Percentiles rank a stretch among this genome's conserved stretches.
phyloP scores from a whole-genome alignment of 2,329 filamentous ascomycete genomes.

The Aspergillus arachidicola region DNA sequence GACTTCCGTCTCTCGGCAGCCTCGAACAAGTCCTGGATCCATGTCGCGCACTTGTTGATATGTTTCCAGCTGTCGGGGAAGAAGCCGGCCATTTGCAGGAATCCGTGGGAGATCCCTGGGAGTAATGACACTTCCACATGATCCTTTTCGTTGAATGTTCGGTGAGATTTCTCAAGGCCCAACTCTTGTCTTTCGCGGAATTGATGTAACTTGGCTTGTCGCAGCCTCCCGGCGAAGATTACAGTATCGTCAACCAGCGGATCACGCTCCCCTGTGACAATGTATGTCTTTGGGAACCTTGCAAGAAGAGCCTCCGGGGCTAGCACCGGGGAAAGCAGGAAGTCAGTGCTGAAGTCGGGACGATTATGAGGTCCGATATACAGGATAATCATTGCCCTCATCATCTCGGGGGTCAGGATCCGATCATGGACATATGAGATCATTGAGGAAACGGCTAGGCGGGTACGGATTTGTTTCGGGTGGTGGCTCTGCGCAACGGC shows the following conservation, averaged over 20 bases:
- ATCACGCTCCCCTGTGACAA: constrained; percentile 92
- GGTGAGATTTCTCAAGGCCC: constrained; percentile 56
- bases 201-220: constrained; percentile 70
- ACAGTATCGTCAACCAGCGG: constrained; percentile 96
- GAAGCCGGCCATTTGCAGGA: constrained; percentile 84
- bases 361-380: constrained; percentile 94
- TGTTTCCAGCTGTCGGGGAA: constrained; percentile 91
- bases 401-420: constrained; percentile 94
- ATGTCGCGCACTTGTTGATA: constrained; percentile 74
- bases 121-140: constrained; percentile 81
- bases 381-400: constrained; percentile 97
- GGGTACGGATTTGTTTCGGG: constrained; percentile 66
- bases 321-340: constrained; percentile 83
- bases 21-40: constrained; percentile 78
- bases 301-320: constrained; percentile 82
- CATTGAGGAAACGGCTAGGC: constrained; percentile 94
- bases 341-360: constrained; percentile 90
- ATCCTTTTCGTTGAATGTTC: constrained; percentile 70
- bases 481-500: constrained; percentile 37
- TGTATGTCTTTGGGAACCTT: constrained; percentile 90
- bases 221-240: constrained; percentile 87
- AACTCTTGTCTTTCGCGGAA: constrained; percentile 59
- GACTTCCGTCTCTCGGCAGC: constrained; percentile 25
- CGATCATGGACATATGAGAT: constrained; percentile 98
- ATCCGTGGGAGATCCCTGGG: constrained; percentile 89